Evolutionary conservation across 345 rosid genomes (phyloP), one percentile per base, ranked within the genome.

Genomic region (Excoecaria cochinchinensis): DNA sequence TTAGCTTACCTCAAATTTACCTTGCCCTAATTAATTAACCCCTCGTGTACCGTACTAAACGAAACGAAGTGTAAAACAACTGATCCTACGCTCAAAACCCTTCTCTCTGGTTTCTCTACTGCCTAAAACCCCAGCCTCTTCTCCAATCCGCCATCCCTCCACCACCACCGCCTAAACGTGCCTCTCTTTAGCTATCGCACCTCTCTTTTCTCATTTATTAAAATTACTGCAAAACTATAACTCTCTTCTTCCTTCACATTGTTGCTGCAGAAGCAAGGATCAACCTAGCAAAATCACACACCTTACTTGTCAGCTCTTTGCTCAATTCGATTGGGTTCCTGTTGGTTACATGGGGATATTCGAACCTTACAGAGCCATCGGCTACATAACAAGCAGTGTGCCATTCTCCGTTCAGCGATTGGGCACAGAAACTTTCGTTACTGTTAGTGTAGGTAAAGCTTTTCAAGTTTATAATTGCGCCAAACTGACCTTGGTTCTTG

Each of bases 391-490:
- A 19, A 85, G 87, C 75, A 86, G 79, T 4, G 93, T 91, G 57
- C 98, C 98, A 1, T 91, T 93, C 85, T 90, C 94, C 67, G 92
- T 93, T 59, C 96, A 95, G 77, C 90, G 97, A 1, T 74, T 93
- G 42, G 97, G 99, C 80, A 90, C 93, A 3, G 97, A 95, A 84
- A 90, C 96, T 38, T 95, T 95, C 82, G 89, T 89, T 70, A 91
- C 99, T 15, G 98, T 95, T 72, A 84, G 95, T 64, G 93, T 90
- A 13, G 98, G 97, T 78, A 95, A 93, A 89, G 93, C 98, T 66
- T 95, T 95, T 56, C 97, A 95, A 81, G 85, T 95, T 55, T 93
- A 91, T 80, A 90, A 95, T 70, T 95, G 99, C 73, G 95, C 96
- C 57, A 95, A 84, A 89, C 97, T 95, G 55, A 93, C 74, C 64